Conservation (phyloP, 495 filamentous ascomycete species). For the Xylaria palmicola region DNA sequence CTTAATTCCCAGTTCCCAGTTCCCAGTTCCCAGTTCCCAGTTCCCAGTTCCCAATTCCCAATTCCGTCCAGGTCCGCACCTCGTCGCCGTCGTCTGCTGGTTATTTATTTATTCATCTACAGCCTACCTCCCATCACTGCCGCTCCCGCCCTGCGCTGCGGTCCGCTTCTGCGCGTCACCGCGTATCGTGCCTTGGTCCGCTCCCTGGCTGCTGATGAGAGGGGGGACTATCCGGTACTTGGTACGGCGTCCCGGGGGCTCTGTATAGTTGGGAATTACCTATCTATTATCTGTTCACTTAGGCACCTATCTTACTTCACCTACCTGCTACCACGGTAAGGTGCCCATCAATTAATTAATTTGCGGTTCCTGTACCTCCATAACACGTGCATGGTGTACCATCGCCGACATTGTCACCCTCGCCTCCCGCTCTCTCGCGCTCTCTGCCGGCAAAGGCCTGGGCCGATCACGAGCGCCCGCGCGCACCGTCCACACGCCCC, state of each 20-base stretch:
- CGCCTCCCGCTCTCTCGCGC: neutral
- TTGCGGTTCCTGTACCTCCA: slow-evolving; percentile 19
- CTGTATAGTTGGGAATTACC: slow-evolving; percentile 9
- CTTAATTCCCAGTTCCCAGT: neutral
- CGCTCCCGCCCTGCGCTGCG: neutral
- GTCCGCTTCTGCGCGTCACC: slow-evolving; percentile 3
- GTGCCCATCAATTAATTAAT: slow-evolving; percentile 21
- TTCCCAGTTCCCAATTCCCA: neutral
- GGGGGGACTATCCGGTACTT: neutral
- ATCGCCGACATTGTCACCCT: slow-evolving; percentile 13
- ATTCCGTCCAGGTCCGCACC: neutral
- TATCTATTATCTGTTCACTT: slow-evolving; percentile 4
- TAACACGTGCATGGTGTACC: slow-evolving; percentile 22
- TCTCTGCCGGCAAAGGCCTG: slow-evolving; percentile 11
- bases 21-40: neutral
- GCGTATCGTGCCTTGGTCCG: slow-evolving; percentile 6
- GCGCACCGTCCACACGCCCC: slow-evolving; percentile 14
- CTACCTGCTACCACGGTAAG: slow-evolving; percentile 5
- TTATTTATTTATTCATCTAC: too few relatives aligned
- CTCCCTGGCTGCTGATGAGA: slow-evolving; percentile 11
- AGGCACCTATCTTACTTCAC: neutral
- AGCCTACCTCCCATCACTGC: slow-evolving; percentile 2
- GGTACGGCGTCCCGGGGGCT: neutral
- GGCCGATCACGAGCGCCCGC: slow-evolving; percentile 12
- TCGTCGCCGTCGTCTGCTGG: neutral